Conservation (phyloP, 1,284 basidiomycete species). For the Singerocomus rubriflavus region DNA sequence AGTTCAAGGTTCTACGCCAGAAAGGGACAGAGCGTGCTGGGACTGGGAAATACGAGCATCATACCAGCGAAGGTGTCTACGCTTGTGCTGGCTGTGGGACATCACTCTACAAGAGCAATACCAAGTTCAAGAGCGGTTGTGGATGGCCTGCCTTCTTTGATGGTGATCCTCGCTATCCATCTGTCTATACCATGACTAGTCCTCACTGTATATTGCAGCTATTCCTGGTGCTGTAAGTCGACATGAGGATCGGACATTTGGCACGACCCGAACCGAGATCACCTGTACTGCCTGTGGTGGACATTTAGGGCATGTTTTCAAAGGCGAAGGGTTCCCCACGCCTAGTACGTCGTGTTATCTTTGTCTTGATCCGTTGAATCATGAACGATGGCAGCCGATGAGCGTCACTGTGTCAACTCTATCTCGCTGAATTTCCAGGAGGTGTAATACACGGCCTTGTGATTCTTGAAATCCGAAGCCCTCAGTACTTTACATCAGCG, state of each 20-base stretch:
- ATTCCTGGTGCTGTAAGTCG: slow-evolving; percentile 87
- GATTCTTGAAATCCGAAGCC: background rate
- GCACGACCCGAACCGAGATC: slow-evolving; percentile 71
- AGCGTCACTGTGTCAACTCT: slow-evolving; percentile 91
- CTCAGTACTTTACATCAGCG: too few relatives aligned
- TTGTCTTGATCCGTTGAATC: slow-evolving; percentile 21
- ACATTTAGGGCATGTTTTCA: slow-evolving; percentile 93
- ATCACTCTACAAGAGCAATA: slow-evolving; percentile 80
- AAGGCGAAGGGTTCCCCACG: slow-evolving; percentile 77
- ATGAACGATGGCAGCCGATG: slow-evolving; percentile 52
- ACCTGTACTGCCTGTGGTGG: slow-evolving; percentile 84
- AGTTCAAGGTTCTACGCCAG: slow-evolving; percentile 85
- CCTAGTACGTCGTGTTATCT: slow-evolving; percentile 54
- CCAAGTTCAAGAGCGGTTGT: slow-evolving; percentile 92
- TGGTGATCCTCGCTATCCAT: slow-evolving; percentile 40
- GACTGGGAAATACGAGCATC: slow-evolving; percentile 78
- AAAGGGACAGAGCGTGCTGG: slow-evolving; percentile 85
- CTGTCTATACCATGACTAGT: background rate
- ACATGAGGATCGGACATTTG: slow-evolving; percentile 57
- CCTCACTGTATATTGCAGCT: slow-evolving; percentile 43
- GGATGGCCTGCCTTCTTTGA: slow-evolving; percentile 99
- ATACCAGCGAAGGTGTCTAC: slow-evolving; percentile 67
- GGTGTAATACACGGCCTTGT: slow-evolving; percentile 4
- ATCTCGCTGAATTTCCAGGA: slow-evolving; percentile 79
- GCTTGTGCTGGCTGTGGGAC: slow-evolving; percentile 67